phyloP scores from a whole-genome alignment of 2,329 filamentous ascomycete species.

The Neopestalotiopsis rosae region DNA sequence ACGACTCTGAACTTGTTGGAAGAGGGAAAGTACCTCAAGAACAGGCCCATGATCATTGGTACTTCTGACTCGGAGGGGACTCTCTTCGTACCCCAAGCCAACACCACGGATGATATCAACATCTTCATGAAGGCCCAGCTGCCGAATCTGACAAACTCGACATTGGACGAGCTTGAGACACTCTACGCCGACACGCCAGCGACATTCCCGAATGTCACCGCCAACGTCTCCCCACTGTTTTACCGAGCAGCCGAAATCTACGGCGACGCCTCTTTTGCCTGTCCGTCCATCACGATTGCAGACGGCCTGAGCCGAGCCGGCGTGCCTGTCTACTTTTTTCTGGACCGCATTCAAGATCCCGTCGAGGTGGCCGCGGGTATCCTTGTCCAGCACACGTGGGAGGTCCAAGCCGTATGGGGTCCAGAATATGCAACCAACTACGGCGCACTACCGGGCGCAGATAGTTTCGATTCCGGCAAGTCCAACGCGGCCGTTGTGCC shows the following conservation, averaged over 20 bases:
- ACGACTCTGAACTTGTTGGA: neutral
- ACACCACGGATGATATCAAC: neutral
- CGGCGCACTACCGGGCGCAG: neutral
- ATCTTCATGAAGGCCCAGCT: neutral
- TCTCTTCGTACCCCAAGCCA: neutral
- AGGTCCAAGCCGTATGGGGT: slow-evolving; percentile 54
- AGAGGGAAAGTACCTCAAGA: neutral
- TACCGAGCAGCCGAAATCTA: neutral
- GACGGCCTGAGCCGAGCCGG: neutral
- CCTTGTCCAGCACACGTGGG: slow-evolving; percentile 54
- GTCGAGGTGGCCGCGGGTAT: slow-evolving; percentile 41
- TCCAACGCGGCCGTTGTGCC: neutral
- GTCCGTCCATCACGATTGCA: neutral
- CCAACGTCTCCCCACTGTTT: neutral
- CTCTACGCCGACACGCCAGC: neutral
- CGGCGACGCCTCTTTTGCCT: neutral
- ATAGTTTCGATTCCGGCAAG: neutral
- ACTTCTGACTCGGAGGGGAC: neutral
- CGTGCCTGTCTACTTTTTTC: slow-evolving; percentile 49
- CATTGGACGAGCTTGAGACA: neutral
- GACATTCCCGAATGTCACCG: neutral
- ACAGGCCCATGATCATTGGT: neutral
- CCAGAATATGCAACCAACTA: slow-evolving; percentile 31
- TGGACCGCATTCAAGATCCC: slow-evolving; percentile 52
- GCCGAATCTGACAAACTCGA: neutral